phyloP scores from a whole-genome alignment of 164 flowering plant species.

The Saururus chinensis region DNA sequence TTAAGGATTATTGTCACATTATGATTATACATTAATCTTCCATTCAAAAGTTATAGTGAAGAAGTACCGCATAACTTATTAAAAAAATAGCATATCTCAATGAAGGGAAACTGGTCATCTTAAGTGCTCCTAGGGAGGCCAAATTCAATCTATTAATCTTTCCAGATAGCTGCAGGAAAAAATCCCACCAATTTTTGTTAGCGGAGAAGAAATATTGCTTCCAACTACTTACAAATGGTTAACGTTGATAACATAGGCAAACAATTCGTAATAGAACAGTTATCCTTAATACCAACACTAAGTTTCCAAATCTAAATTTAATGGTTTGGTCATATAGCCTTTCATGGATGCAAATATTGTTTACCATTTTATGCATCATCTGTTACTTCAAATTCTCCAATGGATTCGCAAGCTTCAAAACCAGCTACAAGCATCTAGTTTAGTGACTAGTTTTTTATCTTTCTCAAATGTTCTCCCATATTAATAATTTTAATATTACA shows the following conservation, averaged over 20 bases:
- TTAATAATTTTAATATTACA: too few relatives aligned
- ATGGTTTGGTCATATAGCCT: not conserved
- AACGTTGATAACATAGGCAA: not conserved
- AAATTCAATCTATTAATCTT: not conserved
- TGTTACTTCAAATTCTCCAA: too few relatives aligned
- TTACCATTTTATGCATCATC: too few relatives aligned
- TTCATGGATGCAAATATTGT: too few relatives aligned
- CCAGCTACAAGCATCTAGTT: not conserved
- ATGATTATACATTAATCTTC: not conserved
- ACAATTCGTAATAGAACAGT: not conserved
- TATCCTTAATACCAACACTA: too few relatives aligned
- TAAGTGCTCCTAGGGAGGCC: not conserved
- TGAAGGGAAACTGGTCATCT: conserved; percentile 1
- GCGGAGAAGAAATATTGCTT: not conserved
- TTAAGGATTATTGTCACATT: not conserved
- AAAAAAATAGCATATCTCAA: not conserved
- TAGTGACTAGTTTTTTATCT: too few relatives aligned
- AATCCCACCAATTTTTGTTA: too few relatives aligned
- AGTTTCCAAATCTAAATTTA: not conserved
- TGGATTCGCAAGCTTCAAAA: not conserved
- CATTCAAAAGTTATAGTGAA: not conserved
- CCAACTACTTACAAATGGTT: not conserved
- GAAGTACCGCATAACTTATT: not conserved
- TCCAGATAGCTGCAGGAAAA: not conserved
- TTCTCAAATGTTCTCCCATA: too few relatives aligned